Evolutionary conservation across 768 basidiomycete species (phyloP), one percentile per base, ranked within the genome.

Genomic region (Psilocybe tampanensis): DNA sequence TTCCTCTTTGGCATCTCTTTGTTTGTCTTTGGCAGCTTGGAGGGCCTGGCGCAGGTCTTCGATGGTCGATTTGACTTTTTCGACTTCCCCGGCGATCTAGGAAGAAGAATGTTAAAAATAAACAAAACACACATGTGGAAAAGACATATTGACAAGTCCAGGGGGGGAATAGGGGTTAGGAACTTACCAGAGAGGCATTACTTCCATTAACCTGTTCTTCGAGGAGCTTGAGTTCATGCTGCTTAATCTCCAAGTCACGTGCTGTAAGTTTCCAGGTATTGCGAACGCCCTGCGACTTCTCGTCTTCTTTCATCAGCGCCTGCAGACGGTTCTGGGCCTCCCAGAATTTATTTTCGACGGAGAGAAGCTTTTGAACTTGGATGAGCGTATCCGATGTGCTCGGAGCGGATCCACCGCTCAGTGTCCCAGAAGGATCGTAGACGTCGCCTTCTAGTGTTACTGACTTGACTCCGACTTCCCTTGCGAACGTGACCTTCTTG

Each of bases 361-460:
- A 83, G 23, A 90, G 71, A 39, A 98, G 73, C 67, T 94, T 88
- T 68, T 96, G 94, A 0, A 95, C 94, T 61, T 86, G 86, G 49
- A 96, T 74, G 17, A 98, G 76, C 2, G 89, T 77, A 1, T 91
- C 90, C 29, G 81, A 86, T 21, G 86, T 79, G 59, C 77, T 88
- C 0, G 95, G 92, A 0, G 94, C 87, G 1, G 94, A 84, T 1
- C 97, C 97, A 5, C 97, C 97, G 18, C 88, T 92, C 18, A 99
- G 83, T 0, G 92, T 95, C 7, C 96, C 96, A 8, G 90, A 90
- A 2, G 97, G 96, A 60, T 99, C 97, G 70, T 99, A 98, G 11
- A 97, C 85, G 66, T 98, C 97, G 2, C 97, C 97, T 2, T 93
- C 89, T 19, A 97, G 78, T 7, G 97, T 99, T 45, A 98, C 95